Evolutionary conservation across 441 rosid genomes (phyloP).

Genomic region (Rhodomyrtus psidioides): DNA sequence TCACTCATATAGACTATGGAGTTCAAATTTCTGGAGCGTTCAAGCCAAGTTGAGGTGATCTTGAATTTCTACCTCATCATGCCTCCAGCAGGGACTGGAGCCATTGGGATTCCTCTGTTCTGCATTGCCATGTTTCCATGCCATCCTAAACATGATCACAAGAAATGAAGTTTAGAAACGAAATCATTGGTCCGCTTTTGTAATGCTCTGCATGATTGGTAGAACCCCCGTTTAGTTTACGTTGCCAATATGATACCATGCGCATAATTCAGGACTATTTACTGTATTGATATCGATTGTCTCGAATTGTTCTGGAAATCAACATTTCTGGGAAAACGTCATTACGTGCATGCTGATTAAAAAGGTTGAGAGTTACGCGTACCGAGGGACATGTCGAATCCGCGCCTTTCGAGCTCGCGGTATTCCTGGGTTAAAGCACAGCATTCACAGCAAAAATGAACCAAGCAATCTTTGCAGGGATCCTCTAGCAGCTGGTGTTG

Average conservation of each 20-base stretch:
- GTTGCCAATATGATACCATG: no score
- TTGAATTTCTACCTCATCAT: background rate
- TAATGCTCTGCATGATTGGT: no score
- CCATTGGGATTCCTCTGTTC: conserved; percentile 33
- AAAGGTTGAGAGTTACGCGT: background rate
- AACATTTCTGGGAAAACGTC: background rate
- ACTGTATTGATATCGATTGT: background rate
- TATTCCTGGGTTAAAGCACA: conserved; percentile 64
- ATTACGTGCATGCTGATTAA: background rate
- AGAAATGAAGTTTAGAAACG: background rate
- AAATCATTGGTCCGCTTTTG: background rate
- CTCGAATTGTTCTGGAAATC: background rate
- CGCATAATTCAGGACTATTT: background rate
- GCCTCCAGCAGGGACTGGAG: conserved; percentile 14
- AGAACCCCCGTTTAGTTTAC: background rate
- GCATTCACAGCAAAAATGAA: conserved; percentile 43
- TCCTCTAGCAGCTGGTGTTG: conserved; percentile 40
- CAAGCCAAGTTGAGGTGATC: background rate
- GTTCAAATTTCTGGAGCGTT: background rate
- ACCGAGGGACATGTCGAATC: conserved; percentile 44
- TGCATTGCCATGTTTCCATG: conserved; percentile 63
- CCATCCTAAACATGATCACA: conserved; percentile 39
- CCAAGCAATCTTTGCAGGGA: conserved; percentile 34
- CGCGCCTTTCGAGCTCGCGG: conserved; percentile 35
- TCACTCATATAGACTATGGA: background rate